Evolutionary conservation across 176 grass and related monocot species (phyloP).

Genomic region (Thinopyrum elongatum): DNA sequence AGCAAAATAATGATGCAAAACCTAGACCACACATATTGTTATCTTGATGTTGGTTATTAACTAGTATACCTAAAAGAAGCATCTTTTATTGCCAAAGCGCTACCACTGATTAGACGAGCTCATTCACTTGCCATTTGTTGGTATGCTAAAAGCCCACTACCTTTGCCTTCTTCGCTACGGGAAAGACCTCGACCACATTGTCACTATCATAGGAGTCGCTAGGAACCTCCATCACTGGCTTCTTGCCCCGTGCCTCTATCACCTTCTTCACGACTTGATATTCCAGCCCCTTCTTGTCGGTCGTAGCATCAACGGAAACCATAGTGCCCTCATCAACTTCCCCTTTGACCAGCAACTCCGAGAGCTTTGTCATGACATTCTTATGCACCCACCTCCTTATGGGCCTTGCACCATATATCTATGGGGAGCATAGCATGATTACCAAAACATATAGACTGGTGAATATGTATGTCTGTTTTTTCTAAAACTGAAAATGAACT

Average conservation of each 20-base stretch:
- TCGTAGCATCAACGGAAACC: not conserved
- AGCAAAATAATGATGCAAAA: too few species aligned
- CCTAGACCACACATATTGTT: not conserved
- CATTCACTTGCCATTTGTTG: not conserved
- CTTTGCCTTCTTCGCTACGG: not conserved
- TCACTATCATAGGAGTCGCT: not conserved
- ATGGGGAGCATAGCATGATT: not conserved
- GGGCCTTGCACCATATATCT: constrained; percentile 5
- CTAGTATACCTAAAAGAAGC: not conserved
- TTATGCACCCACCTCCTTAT: constrained; percentile 10
- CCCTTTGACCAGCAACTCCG: not conserved
- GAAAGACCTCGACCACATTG: not conserved
- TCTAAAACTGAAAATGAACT: not conserved
- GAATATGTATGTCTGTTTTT: not conserved
- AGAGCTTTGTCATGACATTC: constrained; percentile 7
- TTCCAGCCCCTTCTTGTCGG: not conserved
- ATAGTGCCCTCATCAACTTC: not conserved
- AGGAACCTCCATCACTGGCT: not conserved
- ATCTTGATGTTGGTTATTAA: not conserved
- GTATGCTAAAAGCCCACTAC: not conserved
- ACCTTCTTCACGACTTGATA: not conserved
- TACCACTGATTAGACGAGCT: not conserved
- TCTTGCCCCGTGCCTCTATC: not conserved
- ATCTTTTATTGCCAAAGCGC: not conserved
- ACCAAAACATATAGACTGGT: not conserved